Evolutionary conservation across 2,329 filamentous ascomycete genomes (phyloP).

Genomic region (Penicillium palitans): DNA sequence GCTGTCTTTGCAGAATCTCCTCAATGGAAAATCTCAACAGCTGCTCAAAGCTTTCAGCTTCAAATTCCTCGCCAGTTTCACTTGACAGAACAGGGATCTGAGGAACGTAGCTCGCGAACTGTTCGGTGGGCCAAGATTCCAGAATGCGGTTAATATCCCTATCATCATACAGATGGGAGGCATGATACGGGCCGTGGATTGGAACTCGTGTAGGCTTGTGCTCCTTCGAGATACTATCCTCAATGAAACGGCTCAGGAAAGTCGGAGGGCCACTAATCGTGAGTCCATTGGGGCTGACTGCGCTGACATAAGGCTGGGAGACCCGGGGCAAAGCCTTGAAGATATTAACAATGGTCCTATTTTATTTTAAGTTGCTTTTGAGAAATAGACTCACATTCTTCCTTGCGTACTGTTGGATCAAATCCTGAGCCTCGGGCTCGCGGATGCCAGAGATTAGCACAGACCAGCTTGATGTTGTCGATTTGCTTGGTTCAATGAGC

Average conservation of each 20-base stretch:
- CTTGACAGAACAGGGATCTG: slow-evolving; percentile 42
- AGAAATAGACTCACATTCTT: slow-evolving; percentile 27
- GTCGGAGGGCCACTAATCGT: slow-evolving; percentile 61
- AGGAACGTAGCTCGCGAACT: slow-evolving; percentile 30
- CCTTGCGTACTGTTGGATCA: slow-evolving; percentile 27
- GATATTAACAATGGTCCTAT: slow-evolving; percentile 3
- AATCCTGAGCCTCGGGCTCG: slow-evolving; percentile 29
- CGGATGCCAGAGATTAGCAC: slow-evolving; percentile 43
- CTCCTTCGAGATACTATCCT: slow-evolving; percentile 50
- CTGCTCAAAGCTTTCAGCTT: slow-evolving; percentile 32
- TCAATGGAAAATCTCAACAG: slow-evolving; percentile 37
- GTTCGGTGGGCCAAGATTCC: slow-evolving; percentile 33
- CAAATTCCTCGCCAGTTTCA: slow-evolving; percentile 36
- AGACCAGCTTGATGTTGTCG: slow-evolving; percentile 41
- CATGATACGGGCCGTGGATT: slow-evolving; percentile 61
- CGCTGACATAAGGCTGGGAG: slow-evolving; percentile 59
- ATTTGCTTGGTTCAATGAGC: slow-evolving; percentile 35
- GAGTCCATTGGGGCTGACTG: slow-evolving; percentile 59
- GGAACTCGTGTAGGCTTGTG: slow-evolving; percentile 55
- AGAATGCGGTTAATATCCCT: slow-evolving; percentile 56
- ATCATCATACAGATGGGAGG: slow-evolving; percentile 54
- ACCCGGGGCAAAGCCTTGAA: slow-evolving; percentile 49
- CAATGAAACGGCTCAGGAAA: slow-evolving; percentile 54
- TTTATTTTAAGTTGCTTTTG: not conserved
- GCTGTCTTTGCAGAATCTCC: slow-evolving; percentile 41